phyloP scores from a whole-genome alignment of 2,329 filamentous ascomycete species.

The Fusarium agapanthi region DNA sequence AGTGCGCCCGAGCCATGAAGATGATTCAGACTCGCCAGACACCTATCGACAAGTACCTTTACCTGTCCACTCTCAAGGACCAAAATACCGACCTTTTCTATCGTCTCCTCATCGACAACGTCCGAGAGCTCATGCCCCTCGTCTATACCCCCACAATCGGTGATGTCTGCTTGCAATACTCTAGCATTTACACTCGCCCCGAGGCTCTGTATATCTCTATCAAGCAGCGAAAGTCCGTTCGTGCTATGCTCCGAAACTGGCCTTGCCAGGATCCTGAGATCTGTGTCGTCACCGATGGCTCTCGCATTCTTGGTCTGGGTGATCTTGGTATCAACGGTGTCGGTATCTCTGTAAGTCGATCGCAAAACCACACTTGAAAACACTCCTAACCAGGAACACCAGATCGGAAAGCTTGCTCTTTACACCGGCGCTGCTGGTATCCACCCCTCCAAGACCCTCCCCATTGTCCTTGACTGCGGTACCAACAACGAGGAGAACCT shows the following conservation, averaged over 20 bases:
- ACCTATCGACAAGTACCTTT: slow-evolving; percentile 83
- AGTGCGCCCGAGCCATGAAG: slow-evolving; percentile 73
- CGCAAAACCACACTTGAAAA: neutral
- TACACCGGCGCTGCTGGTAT: slow-evolving; percentile 97
- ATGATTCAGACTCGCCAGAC: slow-evolving; percentile 77
- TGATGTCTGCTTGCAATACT: slow-evolving; percentile 96
- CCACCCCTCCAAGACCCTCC: slow-evolving; percentile 83
- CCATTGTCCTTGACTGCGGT: slow-evolving; percentile 73
- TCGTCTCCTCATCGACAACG: slow-evolving; percentile 79
- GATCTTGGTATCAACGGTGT: slow-evolving; percentile 97
- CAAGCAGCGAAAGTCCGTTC: slow-evolving; percentile 90
- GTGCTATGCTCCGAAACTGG: slow-evolving; percentile 92
- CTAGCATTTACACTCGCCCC: slow-evolving; percentile 91
- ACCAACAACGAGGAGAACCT: slow-evolving; percentile 74
- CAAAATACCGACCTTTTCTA: slow-evolving; percentile 86
- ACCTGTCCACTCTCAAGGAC: slow-evolving; percentile 78
- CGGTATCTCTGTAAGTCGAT: slow-evolving; percentile 81
- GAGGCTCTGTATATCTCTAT: slow-evolving; percentile 97
- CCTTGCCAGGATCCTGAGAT: slow-evolving; percentile 90
- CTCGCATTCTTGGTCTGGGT: slow-evolving; percentile 88
- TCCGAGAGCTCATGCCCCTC: slow-evolving; percentile 80
- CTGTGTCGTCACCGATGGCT: slow-evolving; percentile 95
- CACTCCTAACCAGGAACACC: slow-evolving; percentile 29
- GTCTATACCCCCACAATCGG: slow-evolving; percentile 93
- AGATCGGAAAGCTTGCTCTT: slow-evolving; percentile 91